Percentiles rank a stretch among this genome's conserved stretches.
Evolutionary conservation across 768 basidiomycete species (phyloP).

Genomic region (Kwoniella sp.): DNA sequence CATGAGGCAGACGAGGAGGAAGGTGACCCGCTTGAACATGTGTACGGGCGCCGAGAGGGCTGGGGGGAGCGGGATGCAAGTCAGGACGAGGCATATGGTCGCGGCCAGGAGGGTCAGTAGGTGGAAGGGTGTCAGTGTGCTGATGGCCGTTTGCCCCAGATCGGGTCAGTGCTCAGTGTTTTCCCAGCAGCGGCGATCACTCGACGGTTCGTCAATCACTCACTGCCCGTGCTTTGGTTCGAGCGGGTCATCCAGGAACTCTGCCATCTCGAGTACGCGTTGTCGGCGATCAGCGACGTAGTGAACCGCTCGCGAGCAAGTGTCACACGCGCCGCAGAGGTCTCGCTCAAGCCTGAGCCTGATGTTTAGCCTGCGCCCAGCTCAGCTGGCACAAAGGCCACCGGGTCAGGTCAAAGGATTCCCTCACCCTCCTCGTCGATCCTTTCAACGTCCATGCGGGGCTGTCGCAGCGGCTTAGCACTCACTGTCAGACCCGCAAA

Average conservation of each 20-base stretch:
- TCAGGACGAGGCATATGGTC: slow-evolving; percentile 18
- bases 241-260: slow-evolving; percentile 11
- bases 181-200: too few relatives aligned
- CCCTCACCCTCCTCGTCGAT: too few relatives aligned
- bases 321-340: too few relatives aligned
- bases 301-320: too few relatives aligned
- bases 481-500: too few relatives aligned
- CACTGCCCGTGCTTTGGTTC: slow-evolving; percentile 14
- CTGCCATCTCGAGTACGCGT: slow-evolving; percentile 14
- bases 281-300: too few relatives aligned
- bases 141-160: background rate
- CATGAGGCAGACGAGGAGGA: slow-evolving; percentile 25
- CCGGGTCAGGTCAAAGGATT: too few relatives aligned
- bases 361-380: too few relatives aligned
- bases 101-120: slow-evolving; percentile 25
- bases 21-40: slow-evolving; percentile 23
- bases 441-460: too few relatives aligned
- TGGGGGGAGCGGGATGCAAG: slow-evolving; percentile 26
- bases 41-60: slow-evolving; percentile 3
- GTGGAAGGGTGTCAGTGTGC: slow-evolving; percentile 35
- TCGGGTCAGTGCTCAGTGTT: background rate
- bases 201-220: background rate
- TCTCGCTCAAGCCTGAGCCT: too few relatives aligned
- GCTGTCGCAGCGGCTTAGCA: too few relatives aligned
- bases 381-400: too few relatives aligned